Evolutionary conservation across 257 asterid genomes (phyloP).

Genomic region (Solanum corneliomulleri): DNA sequence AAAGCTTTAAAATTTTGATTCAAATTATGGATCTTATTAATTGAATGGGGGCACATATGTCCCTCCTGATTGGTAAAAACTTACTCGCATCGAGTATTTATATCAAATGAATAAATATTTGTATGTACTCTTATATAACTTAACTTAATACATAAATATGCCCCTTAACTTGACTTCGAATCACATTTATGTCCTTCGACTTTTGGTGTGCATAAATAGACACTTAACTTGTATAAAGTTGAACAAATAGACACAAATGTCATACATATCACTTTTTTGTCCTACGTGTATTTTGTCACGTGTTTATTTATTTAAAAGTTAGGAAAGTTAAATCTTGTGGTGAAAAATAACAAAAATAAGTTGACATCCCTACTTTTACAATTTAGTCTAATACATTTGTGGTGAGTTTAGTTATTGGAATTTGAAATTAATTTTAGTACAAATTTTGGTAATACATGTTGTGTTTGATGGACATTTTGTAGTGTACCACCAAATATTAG

Average conservation of each 20-base stretch:
- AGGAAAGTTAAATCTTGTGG: neutral
- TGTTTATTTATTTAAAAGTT: no score
- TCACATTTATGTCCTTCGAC: no score
- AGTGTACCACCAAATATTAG: neutral
- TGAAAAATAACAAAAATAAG: neutral
- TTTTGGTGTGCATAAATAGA: no score
- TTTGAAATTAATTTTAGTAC: neutral
- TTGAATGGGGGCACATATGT: neutral
- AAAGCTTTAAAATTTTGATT: neutral
- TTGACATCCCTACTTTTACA: neutral
- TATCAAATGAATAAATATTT: neutral
- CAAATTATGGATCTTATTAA: neutral
- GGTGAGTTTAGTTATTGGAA: neutral
- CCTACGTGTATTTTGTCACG: no score
- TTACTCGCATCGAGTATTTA: neutral
- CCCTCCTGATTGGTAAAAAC: neutral
- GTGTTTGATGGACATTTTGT: neutral
- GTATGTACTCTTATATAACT: neutral
- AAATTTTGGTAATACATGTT: neutral
- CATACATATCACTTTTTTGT: no score
- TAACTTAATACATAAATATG: no score
- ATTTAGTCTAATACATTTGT: neutral
- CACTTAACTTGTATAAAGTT: no score
- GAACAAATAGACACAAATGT: no score
- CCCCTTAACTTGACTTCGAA: fast-evolving